Conservation (phyloP, 768 basidiomycete genomes). For the Cubamyces lactineus region DNA sequence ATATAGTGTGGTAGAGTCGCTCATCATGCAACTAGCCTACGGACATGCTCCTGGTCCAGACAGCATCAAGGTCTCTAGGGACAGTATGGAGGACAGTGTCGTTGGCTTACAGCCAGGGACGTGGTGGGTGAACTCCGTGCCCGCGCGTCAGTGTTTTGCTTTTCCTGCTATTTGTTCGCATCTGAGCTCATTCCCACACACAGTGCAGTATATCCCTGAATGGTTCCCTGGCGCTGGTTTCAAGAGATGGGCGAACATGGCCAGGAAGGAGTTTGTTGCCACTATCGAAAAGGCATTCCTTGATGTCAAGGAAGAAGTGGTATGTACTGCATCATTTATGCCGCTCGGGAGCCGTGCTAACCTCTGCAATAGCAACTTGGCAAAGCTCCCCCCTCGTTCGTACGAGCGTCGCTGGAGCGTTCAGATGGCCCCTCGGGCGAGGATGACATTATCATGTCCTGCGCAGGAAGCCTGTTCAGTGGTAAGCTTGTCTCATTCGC, state of each 20-base stretch:
- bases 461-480: slow-evolving; percentile 17
- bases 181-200: not conserved
- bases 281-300: slow-evolving; percentile 18
- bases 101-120: slow-evolving; percentile 41
- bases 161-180: no score
- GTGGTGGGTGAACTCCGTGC: slow-evolving; percentile 46
- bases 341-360: no score
- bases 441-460: slow-evolving; percentile 12
- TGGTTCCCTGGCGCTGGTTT: slow-evolving; percentile 33
- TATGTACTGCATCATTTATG: not conserved
- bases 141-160: slow-evolving; percentile 15
- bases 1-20: not conserved
- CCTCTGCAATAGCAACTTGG: not conserved
- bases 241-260: slow-evolving; percentile 19
- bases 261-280: slow-evolving; percentile 1
- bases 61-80: slow-evolving; percentile 42
- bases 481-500: slow-evolving; percentile 1
- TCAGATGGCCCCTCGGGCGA: slow-evolving; percentile 4
- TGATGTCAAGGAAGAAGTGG: slow-evolving; percentile 16
- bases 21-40: slow-evolving; percentile 33
- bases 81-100: slow-evolving; percentile 36
- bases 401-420: not conserved
- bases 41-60: slow-evolving; percentile 43
- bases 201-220: slow-evolving; percentile 20
- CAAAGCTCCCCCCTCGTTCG: not conserved